phyloP scores from a whole-genome alignment of 2,329 filamentous ascomycete species.

The Claviceps sorghi region DNA sequence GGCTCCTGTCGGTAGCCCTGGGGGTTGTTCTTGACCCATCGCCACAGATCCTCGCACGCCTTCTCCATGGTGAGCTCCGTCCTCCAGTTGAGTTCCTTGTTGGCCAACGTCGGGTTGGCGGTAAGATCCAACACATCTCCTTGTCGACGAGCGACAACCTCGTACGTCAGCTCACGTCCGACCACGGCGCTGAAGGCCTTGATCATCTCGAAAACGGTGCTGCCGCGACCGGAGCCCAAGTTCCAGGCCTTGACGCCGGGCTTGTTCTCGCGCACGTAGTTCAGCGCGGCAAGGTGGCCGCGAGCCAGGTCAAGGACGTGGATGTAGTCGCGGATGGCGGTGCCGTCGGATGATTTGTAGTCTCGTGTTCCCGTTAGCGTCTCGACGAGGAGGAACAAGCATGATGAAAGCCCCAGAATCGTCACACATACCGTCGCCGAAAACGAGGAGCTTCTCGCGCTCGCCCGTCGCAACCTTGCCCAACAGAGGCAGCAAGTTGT shows the following conservation, averaged over 20 bases:
- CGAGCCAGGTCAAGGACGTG: conserved; percentile 82
- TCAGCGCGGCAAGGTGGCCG: conserved; percentile 77
- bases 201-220: conserved; percentile 95
- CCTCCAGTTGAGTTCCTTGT: conserved; percentile 83
- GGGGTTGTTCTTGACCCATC: conserved; percentile 94
- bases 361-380: conserved; percentile 37
- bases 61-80: conserved; percentile 81
- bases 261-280: conserved; percentile 69
- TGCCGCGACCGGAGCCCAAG: conserved; percentile 82
- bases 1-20: conserved; percentile 86
- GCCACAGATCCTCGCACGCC: conserved; percentile 88
- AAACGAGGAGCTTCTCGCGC: conserved; percentile 84
- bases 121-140: conserved; percentile 93
- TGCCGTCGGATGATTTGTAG: conserved; percentile 80
- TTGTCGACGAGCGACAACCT: conserved; percentile 66
- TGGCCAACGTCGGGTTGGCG: conserved; percentile 75
- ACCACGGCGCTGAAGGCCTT: conserved; percentile 82
- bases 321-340: conserved; percentile 95
- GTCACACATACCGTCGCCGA: conserved; percentile 63
- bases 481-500: conserved; percentile 85
- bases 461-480: conserved; percentile 94
- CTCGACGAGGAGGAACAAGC: neutral
- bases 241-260: conserved; percentile 96
- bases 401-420: too few species aligned
- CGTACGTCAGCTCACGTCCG: conserved; percentile 71